A percentile compares a stretch with the other conserved stretches of the same genome.
Conservation (phyloP, 1,139 yeast species). For the Saccharomyces hybrid region DNA sequence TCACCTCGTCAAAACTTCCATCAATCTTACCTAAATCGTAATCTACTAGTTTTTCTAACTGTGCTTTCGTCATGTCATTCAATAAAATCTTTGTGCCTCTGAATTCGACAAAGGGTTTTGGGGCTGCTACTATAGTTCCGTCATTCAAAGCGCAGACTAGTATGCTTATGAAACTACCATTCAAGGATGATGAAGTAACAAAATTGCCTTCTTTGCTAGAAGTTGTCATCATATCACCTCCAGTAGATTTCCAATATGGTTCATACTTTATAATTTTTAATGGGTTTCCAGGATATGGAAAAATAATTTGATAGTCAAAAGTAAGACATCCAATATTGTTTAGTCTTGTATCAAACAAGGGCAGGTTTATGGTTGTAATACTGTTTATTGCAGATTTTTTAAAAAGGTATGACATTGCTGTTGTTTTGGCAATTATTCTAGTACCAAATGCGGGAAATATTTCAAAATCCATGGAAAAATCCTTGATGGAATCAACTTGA, state of each 20-base stretch:
- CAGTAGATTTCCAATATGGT: slow-evolving; percentile 82
- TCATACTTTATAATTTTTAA: slow-evolving; percentile 88
- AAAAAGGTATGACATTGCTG: slow-evolving; percentile 58
- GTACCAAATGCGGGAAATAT: slow-evolving; percentile 93
- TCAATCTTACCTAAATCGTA: slow-evolving; percentile 27
- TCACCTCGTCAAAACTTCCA: slow-evolving; percentile 25
- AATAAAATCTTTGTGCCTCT: slow-evolving; percentile 46
- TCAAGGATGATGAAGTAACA: slow-evolving; percentile 85
- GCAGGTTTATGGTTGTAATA: slow-evolving; percentile 46
- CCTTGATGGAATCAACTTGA: slow-evolving; percentile 74
- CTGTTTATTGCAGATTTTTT: slow-evolving; percentile 32
- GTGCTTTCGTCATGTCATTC: slow-evolving; percentile 36
- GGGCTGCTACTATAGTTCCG: slow-evolving; percentile 80
- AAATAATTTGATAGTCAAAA: slow-evolving; percentile 74
- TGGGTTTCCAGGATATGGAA: slow-evolving; percentile 78
- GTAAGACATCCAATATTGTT: slow-evolving; percentile 75
- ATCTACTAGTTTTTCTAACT: slow-evolving; percentile 30
- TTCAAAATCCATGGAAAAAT: slow-evolving; percentile 80
- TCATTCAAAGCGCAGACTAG: slow-evolving; percentile 70
- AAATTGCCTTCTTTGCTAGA: slow-evolving; percentile 37
- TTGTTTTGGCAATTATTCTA: slow-evolving; percentile 78
- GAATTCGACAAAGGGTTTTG: slow-evolving; percentile 56
- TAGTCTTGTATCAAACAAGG: slow-evolving; percentile 74
- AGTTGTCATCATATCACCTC: slow-evolving; percentile 4
- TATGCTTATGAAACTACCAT: slow-evolving; percentile 70